A percentile compares a stretch with the other conserved stretches of the same genome.
These are phyloP conservation scores for Trichoderma oligosporum DNA, from an alignment of 2,329 filamentous ascomycete species.

Conservation along the genomic window DNA sequence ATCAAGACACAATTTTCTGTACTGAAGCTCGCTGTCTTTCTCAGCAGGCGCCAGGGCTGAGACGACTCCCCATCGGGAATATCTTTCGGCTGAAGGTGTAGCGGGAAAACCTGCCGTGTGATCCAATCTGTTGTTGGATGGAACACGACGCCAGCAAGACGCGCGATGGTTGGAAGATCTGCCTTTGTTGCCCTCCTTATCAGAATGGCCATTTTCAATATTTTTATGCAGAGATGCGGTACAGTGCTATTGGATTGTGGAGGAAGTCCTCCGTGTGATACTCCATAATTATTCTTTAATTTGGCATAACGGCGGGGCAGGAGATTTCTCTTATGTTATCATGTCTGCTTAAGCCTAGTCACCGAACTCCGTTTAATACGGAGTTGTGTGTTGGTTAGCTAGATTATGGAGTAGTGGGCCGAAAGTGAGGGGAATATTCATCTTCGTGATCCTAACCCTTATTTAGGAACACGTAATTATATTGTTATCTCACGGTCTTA, in stretches of 20 bases:
- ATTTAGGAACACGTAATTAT: too few relatives aligned
- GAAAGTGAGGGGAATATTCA: background rate
- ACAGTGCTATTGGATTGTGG: too few relatives aligned
- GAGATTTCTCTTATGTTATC: background rate
- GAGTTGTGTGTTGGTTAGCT: background rate
- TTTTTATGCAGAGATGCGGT: background rate
- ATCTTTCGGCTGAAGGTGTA: slow-evolving; percentile 10
- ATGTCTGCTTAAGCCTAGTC: background rate
- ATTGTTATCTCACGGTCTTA: too few relatives aligned
- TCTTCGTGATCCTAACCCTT: too few relatives aligned
- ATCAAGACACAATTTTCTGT: slow-evolving; percentile 5
- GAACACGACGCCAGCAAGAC: slow-evolving; percentile 18
- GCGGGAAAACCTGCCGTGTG: slow-evolving; percentile 20
- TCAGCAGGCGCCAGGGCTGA: slow-evolving; percentile 15
- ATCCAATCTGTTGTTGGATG: slow-evolving; percentile 22
- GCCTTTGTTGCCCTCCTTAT: slow-evolving; percentile 19
- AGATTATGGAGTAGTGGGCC: background rate
- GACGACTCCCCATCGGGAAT: background rate
- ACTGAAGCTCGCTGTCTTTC: slow-evolving; percentile 12
- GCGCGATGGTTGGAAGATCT: slow-evolving; percentile 20
- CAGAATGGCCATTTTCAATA: slow-evolving; percentile 17
- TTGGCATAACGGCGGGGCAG: background rate
- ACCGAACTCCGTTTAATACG: background rate
- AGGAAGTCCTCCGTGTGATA: too few relatives aligned
- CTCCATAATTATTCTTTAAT: background rate